Base-by-base conservation (phyloP, 495 filamentous ascomycete genomes). In the Hyphodiscus hymeniophilus region DNA sequence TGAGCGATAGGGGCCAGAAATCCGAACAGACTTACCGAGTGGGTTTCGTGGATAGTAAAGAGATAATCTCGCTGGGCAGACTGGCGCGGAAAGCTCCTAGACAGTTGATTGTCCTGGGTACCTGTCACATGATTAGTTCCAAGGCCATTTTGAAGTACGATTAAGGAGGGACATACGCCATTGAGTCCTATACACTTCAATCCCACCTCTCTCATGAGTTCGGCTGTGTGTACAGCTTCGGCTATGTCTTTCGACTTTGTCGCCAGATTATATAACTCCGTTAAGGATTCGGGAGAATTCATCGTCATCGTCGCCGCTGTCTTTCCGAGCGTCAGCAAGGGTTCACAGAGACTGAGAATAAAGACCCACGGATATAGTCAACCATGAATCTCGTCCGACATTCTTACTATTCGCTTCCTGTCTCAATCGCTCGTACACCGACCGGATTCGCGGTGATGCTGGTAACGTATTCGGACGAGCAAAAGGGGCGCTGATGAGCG, bases 151-250 rank as follows among this genome's bases (percentile, higher is more conserved):
- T 16, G 26, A 10, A 42, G 4, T 5, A 36, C 28, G 30, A 23
- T 42, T 10, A 12, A 20, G 16, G 16, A 26, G 23, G 20, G 30
- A 23, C 49, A 12, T 35, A 60, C 58, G 32, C 85, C 85, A 64
- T 90, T 90, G 72, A 90, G 87, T 36, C 76, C 78, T 60, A 90
- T 88, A 63, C 84, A 89, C 61, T 90, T 90, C 34, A 90, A 71
- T 2, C 82, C 85, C 55, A 87, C 73, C 56, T 88, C 85, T 54
- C 85, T 79, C 72, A 90, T 86, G 16, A 87, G 63, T 60, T 88
- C 84, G 38, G 83, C 84, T 6, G 75, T 73, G 32, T 70, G 64
- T n/a, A 80, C 66, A 16, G 46, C 30, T 18, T 68, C 59, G 17
- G 67, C 63, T 35, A 63, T 50, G 36, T 59, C 40, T 13, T 62